Evolutionary conservation across 179 eudicot species (phyloP).

Genomic region (Silene coronaria): DNA sequence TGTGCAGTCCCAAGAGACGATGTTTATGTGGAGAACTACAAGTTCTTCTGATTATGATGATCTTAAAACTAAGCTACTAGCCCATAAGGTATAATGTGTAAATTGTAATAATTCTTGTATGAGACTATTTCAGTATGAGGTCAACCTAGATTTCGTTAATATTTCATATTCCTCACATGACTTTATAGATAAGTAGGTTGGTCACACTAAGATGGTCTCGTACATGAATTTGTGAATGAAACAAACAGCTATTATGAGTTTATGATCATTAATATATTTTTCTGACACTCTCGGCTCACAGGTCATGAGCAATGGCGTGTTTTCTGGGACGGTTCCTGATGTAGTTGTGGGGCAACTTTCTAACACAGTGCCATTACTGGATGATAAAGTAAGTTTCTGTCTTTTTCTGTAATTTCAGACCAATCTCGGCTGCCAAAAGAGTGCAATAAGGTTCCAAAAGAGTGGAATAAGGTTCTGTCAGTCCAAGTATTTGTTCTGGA

Average conservation of each 20-base stretch:
- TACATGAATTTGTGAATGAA: background rate
- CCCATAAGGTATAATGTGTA: slow-evolving; percentile 44
- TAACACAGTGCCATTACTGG: slow-evolving; percentile 21
- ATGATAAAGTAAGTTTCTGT: slow-evolving; percentile 32
- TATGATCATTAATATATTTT: background rate
- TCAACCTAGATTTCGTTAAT: background rate
- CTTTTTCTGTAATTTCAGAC: background rate
- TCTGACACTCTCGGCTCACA: slow-evolving; percentile 26
- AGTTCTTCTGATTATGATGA: slow-evolving; percentile 69
- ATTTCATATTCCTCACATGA: background rate
- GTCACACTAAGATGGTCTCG: background rate
- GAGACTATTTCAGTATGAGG: background rate
- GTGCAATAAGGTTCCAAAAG: too few species aligned
- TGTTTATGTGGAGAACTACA: slow-evolving; percentile 41
- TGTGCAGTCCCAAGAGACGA: slow-evolving; percentile 55
- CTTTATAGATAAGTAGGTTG: background rate
- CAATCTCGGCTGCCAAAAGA: too few species aligned
- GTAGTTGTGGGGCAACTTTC: slow-evolving; percentile 25
- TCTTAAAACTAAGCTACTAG: slow-evolving; percentile 47
- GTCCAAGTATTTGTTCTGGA: background rate
- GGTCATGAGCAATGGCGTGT: slow-evolving; percentile 38
- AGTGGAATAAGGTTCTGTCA: too few species aligned
- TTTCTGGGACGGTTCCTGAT: slow-evolving; percentile 32
- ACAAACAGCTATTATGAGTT: background rate
- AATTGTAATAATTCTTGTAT: background rate